Conservation (phyloP, 441 rosid genomes). For the Populus hybrid region DNA sequence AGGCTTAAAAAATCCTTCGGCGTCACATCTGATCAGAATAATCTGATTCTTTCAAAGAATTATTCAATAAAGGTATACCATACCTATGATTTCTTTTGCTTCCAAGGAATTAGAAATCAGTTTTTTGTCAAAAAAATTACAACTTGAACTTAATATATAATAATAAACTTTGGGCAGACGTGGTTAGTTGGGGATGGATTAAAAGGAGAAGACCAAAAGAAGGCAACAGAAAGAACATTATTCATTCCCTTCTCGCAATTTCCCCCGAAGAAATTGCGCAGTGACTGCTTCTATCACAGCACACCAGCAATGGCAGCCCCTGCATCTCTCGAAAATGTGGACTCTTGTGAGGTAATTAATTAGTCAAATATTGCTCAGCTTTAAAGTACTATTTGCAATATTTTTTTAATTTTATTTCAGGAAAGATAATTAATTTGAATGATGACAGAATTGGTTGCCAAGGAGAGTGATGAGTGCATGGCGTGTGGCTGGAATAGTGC, state of each 20-base stretch:
- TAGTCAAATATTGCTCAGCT: background rate
- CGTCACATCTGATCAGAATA: background rate
- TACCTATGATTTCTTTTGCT: too few species aligned
- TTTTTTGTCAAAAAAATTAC: too few species aligned
- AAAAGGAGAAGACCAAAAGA: conserved; percentile 42
- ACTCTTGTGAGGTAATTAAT: conserved; percentile 62
- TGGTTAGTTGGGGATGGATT: conserved; percentile 64
- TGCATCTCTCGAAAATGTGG: conserved; percentile 42
- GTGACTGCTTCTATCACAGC: conserved; percentile 51
- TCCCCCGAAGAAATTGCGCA: conserved; percentile 43
- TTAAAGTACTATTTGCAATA: background rate
- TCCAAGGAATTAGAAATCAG: too few species aligned
- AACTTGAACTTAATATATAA: too few species aligned
- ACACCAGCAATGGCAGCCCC: conserved; percentile 66
- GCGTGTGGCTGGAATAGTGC: conserved; percentile 60
- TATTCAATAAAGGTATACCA: conserved; percentile 26
- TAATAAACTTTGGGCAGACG: conserved; percentile 18
- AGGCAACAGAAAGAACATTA: conserved; percentile 53
- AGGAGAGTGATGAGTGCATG: conserved; percentile 83
- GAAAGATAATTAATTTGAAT: background rate
- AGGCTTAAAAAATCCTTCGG: too few species aligned
- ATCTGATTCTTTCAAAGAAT: conserved; percentile 28
- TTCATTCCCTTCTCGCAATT: conserved; percentile 63
- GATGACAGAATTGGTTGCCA: conserved; percentile 58
- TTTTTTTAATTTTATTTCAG: background rate